Evolutionary conservation across 345 rosid species (phyloP).

Genomic region (Melaleuca alternifolia): DNA sequence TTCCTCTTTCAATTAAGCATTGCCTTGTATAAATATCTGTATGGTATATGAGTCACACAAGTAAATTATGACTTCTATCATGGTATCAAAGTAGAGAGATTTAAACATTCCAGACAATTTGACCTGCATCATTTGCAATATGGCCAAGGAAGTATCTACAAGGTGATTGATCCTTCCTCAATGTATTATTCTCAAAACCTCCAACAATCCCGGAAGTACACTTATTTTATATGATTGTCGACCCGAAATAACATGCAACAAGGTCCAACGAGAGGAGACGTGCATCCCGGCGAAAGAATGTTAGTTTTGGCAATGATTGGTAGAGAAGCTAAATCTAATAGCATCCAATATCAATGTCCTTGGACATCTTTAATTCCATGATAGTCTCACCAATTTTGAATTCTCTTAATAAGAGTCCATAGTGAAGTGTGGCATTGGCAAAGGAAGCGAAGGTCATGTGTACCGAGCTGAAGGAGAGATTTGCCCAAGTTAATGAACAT

Average conservation of each 20-base stretch:
- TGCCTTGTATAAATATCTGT: no score
- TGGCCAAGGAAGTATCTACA: no score
- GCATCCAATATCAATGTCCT: background rate
- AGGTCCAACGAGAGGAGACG: background rate
- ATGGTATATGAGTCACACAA: no score
- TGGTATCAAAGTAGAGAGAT: no score
- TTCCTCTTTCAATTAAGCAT: no score
- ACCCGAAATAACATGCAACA: background rate
- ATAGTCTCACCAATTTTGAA: background rate
- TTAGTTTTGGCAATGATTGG: background rate
- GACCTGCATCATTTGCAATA: no score
- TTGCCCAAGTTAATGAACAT: background rate
- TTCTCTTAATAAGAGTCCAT: background rate
- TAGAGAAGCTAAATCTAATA: background rate
- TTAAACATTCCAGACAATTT: no score
- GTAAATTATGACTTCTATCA: no score
- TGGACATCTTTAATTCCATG: constrained; percentile 3
- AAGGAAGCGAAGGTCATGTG: background rate
- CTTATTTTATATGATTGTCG: background rate
- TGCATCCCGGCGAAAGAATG: background rate
- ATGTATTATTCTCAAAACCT: background rate
- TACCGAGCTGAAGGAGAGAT: background rate
- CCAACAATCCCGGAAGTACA: background rate
- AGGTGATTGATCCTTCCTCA: background rate
- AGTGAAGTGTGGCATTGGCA: background rate